These are phyloP conservation scores for Platanthera zijinensis DNA, from an alignment of 106 monocot genomes.

Conservation along the genomic window DNA sequence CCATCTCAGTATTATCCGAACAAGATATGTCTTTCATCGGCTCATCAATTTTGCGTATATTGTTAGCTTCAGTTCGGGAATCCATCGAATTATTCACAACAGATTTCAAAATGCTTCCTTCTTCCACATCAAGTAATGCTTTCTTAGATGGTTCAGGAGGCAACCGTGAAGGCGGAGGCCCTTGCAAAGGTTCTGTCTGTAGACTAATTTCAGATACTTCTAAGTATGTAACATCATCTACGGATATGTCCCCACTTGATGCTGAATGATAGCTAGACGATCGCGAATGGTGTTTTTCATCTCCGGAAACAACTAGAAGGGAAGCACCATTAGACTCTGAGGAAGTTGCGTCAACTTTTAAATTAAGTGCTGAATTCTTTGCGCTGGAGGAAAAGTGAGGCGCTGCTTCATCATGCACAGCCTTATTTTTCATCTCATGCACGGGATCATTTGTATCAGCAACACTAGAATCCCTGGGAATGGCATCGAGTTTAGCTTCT, in stretches of 20 bases:
- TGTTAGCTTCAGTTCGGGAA: conserved; percentile 1
- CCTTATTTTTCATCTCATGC: conserved; percentile 4
- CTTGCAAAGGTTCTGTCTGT: conserved; percentile 26
- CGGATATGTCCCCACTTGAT: conserved; percentile 16
- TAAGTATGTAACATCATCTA: conserved; percentile 12
- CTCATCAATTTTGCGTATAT: conserved; percentile 1
- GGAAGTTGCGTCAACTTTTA: conserved; percentile 12
- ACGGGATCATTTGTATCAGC: conserved; percentile 12
- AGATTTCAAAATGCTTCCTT: conserved; percentile 2
- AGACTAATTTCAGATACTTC: conserved; percentile 38
- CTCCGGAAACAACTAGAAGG: conserved; percentile 3
- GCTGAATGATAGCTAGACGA: conserved; percentile 18
- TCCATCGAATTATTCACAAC: background rate
- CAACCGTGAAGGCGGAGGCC: conserved; percentile 42
- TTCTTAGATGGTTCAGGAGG: conserved; percentile 21
- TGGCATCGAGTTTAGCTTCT: conserved; percentile 17
- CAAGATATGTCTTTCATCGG: conserved; percentile 1
- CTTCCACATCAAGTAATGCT: conserved; percentile 5
- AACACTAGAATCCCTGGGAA: conserved; percentile 16
- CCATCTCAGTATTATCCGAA: conserved; percentile 37
- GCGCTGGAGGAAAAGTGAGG: conserved; percentile 6
- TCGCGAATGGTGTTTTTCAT: conserved; percentile 6
- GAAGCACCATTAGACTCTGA: background rate
- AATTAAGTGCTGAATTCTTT: conserved; percentile 16
- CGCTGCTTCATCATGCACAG: background rate